Base-by-base conservation (phyloP, 2,329 filamentous ascomycete genomes). In the Ustulina deusta region DNA sequence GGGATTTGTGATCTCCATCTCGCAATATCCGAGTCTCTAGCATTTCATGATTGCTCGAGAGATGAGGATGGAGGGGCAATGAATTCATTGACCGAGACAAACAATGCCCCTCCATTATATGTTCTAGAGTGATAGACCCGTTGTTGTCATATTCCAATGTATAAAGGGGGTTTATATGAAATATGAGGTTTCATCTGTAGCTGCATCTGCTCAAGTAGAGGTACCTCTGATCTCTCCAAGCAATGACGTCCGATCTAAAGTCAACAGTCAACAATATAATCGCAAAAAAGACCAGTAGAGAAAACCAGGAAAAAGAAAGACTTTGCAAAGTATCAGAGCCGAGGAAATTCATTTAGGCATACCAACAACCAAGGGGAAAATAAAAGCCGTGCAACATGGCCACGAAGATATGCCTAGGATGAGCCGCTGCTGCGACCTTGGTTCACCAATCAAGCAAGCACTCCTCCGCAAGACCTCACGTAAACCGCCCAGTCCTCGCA, bases 1-100 rank as follows among this genome's bases (percentile, higher is more conserved):
- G 11, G 87, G 84, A 72, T 87, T 85, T 40, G 80, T 72, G 27
- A 88, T 79, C 3, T 84, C 80, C 78, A 58, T 72, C 62, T 54
- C 58, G 15, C 3, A 1, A 66, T 54, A 32, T 63, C 36, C 58
- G 42, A 56, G 44, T 40, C 40, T 4, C 10, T 48, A 56, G 9
- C 15, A 58, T 36, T 62, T 38, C 51, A 52, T 42, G 25, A 10
- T 60, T 54, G 44, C 55, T 61, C n/a, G n/a, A 36, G 58, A 17
- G 59, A 66, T 59, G 46, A 25, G 29, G 49, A 59, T 71, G 66
- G 66, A 70, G 66, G 69, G 68, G 62, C 68, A 69, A 49, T 62
- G 17, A 25, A 64, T 15, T 32, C 27, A 15, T 51, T 6, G n/a
- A 40, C 1, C 7, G 20, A 48, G 25, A 22, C 22, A n/a, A 17